phyloP scores from a whole-genome alignment of 2,329 filamentous ascomycete species.

The Apiospora pterosperma region DNA sequence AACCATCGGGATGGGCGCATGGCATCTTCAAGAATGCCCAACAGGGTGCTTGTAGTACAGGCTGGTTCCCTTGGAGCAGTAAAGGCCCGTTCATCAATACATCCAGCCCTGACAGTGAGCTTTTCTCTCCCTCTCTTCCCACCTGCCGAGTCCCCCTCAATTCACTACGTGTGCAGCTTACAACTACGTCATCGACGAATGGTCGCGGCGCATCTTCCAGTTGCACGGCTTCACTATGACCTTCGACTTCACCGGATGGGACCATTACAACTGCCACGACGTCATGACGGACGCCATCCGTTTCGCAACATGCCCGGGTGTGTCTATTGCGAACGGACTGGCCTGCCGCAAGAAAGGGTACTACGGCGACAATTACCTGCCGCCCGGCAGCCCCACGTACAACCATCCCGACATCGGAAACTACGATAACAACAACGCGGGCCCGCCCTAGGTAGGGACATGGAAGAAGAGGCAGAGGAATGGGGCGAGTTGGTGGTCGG shows the following conservation, averaged over 20 bases:
- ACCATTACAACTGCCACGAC: not conserved
- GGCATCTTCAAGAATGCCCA: not conserved
- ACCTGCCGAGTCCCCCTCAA: too few relatives aligned
- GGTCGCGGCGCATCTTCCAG: not conserved
- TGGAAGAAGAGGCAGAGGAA: not conserved
- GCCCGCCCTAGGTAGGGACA: not conserved
- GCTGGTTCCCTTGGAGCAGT: not conserved
- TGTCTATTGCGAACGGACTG: not conserved
- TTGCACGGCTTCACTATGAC: not conserved
- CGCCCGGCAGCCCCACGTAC: not conserved
- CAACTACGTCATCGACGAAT: not conserved
- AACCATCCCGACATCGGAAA: not conserved
- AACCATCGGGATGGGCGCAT: not conserved
- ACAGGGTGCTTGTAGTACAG: not conserved
- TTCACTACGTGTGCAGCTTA: not conserved
- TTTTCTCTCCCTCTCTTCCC: not conserved
- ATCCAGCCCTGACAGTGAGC: not conserved
- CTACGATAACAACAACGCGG: not conserved
- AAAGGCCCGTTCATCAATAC: not conserved
- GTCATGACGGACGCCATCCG: not conserved
- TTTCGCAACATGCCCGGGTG: not conserved
- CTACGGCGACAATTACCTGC: not conserved
- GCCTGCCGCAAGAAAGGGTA: not conserved
- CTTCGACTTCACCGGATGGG: not conserved
- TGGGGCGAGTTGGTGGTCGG: not conserved